Percentiles rank a stretch among this genome's conserved stretches.
Evolutionary conservation across 164 flowering plant species (phyloP).

Genomic region (Macadamia integrifolia): DNA sequence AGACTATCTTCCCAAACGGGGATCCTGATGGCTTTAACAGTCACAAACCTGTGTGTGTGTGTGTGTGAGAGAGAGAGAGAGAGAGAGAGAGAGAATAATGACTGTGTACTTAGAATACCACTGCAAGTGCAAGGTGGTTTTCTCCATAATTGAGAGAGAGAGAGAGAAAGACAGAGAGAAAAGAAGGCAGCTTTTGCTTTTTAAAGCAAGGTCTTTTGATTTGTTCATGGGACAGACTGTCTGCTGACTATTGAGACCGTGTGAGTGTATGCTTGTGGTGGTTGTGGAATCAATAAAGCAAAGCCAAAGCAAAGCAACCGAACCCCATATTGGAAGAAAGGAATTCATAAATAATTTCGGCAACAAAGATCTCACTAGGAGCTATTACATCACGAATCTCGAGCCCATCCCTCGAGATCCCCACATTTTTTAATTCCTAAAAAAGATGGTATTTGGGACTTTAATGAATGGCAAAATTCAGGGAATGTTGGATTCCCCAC

Average conservation of each 20-base stretch:
- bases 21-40: too few species aligned
- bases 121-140: too few species aligned
- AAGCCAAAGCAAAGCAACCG: conserved; percentile 2
- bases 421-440: conserved; percentile 32
- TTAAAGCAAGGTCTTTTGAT: conserved; percentile 11
- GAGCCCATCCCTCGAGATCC: conserved; percentile 45
- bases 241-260: conserved; percentile 20
- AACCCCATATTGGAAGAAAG: neutral
- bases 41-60: too few species aligned
- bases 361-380: conserved; percentile 23
- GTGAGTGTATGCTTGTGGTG: conserved; percentile 23
- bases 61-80: too few species aligned
- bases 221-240: conserved; percentile 33
- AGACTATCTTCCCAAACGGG: too few species aligned
- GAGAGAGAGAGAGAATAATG: too few species aligned
- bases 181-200: conserved; percentile 4
- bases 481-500: conserved; percentile 76
- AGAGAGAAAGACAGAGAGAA: neutral
- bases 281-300: conserved; percentile 45
- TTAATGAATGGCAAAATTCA: conserved; percentile 59
- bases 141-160: neutral
- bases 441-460: conserved; percentile 33
- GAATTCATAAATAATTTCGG: neutral
- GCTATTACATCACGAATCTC: conserved; percentile 25
- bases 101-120: too few species aligned